Conservation (phyloP, 495 filamentous ascomycete species). For the Letharia lupina region DNA sequence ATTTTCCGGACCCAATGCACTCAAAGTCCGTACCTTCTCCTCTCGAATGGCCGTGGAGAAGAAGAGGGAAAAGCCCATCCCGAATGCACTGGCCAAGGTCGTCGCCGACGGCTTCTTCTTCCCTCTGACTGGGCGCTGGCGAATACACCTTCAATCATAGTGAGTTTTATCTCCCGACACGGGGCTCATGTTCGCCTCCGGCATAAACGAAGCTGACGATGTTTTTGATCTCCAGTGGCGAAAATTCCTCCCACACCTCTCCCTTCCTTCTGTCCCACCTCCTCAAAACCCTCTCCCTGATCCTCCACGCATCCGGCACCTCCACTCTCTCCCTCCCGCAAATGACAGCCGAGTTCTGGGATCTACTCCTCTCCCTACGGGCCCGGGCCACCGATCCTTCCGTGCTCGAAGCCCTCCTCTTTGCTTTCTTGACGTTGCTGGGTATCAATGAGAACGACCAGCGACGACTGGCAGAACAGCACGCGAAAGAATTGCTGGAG, state of each 20-base stretch:
- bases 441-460: slow-evolving; percentile 60
- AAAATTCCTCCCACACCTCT: slow-evolving; percentile 29
- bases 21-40: slow-evolving; percentile 78
- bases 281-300: slow-evolving; percentile 43
- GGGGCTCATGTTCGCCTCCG: slow-evolving; percentile 22
- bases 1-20: slow-evolving; percentile 65
- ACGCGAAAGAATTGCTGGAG: slow-evolving; percentile 46
- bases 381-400: slow-evolving; percentile 43
- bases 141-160: slow-evolving; percentile 39
- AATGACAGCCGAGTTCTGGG: slow-evolving; percentile 39
- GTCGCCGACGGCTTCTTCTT: slow-evolving; percentile 76
- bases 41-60: slow-evolving; percentile 61
- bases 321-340: slow-evolving; percentile 38
- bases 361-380: slow-evolving; percentile 41
- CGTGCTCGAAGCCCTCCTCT: slow-evolving; percentile 66
- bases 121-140: slow-evolving; percentile 48
- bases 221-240: slow-evolving; percentile 27
- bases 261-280: slow-evolving; percentile 42
- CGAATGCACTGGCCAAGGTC: slow-evolving; percentile 67
- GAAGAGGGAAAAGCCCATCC: slow-evolving; percentile 54
- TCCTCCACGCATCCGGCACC: slow-evolving; percentile 43
- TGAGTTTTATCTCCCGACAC: slow-evolving; percentile 29
- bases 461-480: slow-evolving; percentile 49
- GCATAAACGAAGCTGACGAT: slow-evolving; percentile 32
- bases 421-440: slow-evolving; percentile 69